Conservation (phyloP, 2,329 filamentous ascomycete genomes). For the Claviceps sp. region DNA sequence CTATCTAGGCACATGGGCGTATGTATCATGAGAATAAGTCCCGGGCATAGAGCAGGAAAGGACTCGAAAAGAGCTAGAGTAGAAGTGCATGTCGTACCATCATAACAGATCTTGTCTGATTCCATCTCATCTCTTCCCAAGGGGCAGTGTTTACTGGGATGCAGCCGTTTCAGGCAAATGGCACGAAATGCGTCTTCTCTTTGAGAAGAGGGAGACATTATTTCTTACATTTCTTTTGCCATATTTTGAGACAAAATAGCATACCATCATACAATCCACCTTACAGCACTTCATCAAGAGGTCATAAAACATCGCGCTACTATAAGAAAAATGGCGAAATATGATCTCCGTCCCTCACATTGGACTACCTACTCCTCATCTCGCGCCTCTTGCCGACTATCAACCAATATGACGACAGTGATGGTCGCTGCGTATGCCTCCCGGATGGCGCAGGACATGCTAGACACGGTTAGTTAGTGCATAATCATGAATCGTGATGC, state of each 20-base stretch:
- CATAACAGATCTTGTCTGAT: background rate
- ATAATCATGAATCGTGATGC: background rate
- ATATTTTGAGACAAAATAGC: too few relatives aligned
- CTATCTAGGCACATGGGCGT: too few relatives aligned
- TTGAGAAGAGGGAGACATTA: too few relatives aligned
- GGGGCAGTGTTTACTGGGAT: too few relatives aligned
- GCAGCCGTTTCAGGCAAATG: too few relatives aligned
- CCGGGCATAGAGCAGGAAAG: too few relatives aligned
- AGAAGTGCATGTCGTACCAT: slow-evolving; percentile 3
- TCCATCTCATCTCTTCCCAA: background rate
- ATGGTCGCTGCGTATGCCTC: slow-evolving; percentile 64
- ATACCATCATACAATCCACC: too few relatives aligned
- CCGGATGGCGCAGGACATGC: slow-evolving; percentile 60
- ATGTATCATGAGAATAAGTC: too few relatives aligned
- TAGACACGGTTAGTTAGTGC: slow-evolving; percentile 17
- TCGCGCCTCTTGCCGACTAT: slow-evolving; percentile 34
- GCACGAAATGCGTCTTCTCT: too few relatives aligned
- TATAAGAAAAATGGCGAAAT: background rate
- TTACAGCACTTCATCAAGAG: slow-evolving; percentile 2
- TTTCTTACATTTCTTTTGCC: too few relatives aligned
- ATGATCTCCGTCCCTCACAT: background rate
- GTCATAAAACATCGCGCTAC: background rate
- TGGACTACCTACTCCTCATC: slow-evolving; percentile 14
- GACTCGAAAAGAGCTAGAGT: too few relatives aligned
- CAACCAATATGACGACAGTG: slow-evolving; percentile 57